Evolutionary conservation across 495 filamentous ascomycete genomes (phyloP), one percentile per base, ranked within the genome.

Genomic region (Penicillium cinerascens): DNA sequence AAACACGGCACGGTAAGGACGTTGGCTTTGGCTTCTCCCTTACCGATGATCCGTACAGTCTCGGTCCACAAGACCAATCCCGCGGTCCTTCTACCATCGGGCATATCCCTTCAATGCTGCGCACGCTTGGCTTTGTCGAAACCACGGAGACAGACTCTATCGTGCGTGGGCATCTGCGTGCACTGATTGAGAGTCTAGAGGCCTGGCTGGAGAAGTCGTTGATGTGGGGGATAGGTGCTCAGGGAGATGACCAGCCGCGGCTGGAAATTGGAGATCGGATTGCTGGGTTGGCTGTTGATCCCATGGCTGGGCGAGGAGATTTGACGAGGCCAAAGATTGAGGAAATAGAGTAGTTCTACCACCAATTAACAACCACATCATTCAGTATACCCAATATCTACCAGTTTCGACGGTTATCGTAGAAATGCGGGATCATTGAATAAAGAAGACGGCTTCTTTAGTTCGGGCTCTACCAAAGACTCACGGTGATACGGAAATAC

Each of bases 101-200:
- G 8, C 83, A 81, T 54, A 75, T 86, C 22, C 78, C 82, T 11
- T 79, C 84, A 53, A 77, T 92, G 42, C 58, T 82, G 49, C 77
- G 80, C 29, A 79, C 85, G 22, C 59, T 96, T 45, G 67, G 67
- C 35, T 90, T 87, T 66, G 81, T 91, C 17, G 76, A 78, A 45
- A 78, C 72, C 42, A 83, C 80, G 36, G 91, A 95, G 61, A 78
- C 72, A 26, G 91, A 96, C 66, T 80, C 76, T 8, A 72, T 93
- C 59, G 88, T 91, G 11, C 79, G 79, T 51, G 82, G 85, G 43
- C 87, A 95, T 74, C 79, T 87, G 20, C 74, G 73, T 20, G 84
- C 81, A 48, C 80, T 92, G 47, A 65, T 86, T 41, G 88, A 91
- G 69, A 87, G 82, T 41, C 54, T 95, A 54, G 82, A 87, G 64